Percentiles rank a stretch among this genome's conserved stretches.
Conservation (phyloP, 331 rosid genomes). For the Rosa hybrid region DNA sequence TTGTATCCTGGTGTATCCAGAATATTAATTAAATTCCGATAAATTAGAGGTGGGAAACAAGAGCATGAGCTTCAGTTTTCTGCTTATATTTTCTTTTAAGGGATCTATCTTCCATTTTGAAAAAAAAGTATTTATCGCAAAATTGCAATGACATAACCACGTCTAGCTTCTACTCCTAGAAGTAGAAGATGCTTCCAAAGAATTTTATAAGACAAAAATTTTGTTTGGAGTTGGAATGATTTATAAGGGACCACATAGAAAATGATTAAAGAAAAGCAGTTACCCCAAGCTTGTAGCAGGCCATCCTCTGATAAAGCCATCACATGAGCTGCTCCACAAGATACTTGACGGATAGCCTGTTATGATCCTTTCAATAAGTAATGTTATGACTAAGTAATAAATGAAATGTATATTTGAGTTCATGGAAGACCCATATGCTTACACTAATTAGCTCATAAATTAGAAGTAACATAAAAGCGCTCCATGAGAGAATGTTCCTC, state of each 20-base stretch:
- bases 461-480: background rate
- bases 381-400: background rate
- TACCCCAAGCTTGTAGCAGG: conserved; percentile 92
- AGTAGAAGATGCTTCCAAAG: background rate
- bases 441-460: background rate
- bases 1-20: conserved; percentile 82
- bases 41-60: conserved; percentile 32
- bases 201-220: background rate
- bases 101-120: background rate
- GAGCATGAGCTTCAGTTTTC: conserved; percentile 24
- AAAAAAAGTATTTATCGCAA: conserved; percentile 9
- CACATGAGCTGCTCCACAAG: conserved; percentile 91
- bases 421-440: background rate
- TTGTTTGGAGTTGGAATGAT: background rate
- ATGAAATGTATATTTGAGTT: background rate
- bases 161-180: conserved; percentile 7
- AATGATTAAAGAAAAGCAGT: conserved; percentile 24
- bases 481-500: background rate
- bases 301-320: conserved; percentile 90
- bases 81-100: conserved; percentile 17
- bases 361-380: conserved; percentile 3
- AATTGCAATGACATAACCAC: conserved; percentile 16
- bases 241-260: background rate
- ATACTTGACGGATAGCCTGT: conserved; percentile 79
- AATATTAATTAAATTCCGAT: conserved; percentile 45